A percentile compares a stretch with the other conserved stretches of the same genome.
Conservation (phyloP, 331 rosid species). For the Malus hybrid region DNA sequence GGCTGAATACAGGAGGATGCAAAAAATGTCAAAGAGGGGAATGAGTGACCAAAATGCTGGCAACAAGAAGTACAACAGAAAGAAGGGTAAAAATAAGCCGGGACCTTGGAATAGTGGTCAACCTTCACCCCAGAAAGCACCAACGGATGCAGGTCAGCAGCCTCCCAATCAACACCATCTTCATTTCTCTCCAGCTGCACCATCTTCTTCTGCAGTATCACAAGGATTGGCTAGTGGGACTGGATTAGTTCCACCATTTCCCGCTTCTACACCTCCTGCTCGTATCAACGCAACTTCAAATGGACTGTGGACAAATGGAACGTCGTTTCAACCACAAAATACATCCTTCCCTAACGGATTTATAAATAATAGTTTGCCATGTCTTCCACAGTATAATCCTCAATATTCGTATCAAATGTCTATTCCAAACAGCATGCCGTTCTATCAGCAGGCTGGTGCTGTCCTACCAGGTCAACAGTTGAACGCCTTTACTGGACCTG, state of each 20-base stretch:
- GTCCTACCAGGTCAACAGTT: slow-evolving; percentile 23
- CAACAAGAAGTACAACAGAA: slow-evolving; percentile 36
- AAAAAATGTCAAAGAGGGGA: slow-evolving; percentile 49
- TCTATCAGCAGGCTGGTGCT: slow-evolving; percentile 42
- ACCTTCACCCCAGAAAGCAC: slow-evolving; percentile 16
- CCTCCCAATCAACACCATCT: slow-evolving; percentile 24
- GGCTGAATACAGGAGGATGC: slow-evolving; percentile 63
- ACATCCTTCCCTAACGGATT: slow-evolving; percentile 38
- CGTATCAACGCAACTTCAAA: slow-evolving; percentile 25
- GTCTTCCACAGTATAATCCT: slow-evolving; percentile 38
- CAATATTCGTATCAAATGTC: slow-evolving; percentile 43
- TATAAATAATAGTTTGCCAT: slow-evolving; percentile 39
- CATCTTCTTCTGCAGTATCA: slow-evolving; percentile 29
- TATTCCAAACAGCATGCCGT: slow-evolving; percentile 25
- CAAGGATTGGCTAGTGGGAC: slow-evolving; percentile 31
- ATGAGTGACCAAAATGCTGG: slow-evolving; percentile 37
- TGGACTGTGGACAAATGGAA: slow-evolving; percentile 52
- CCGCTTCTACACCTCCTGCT: slow-evolving; percentile 17
- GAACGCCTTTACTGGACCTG: slow-evolving; percentile 36
- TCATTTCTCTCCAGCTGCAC: slow-evolving; percentile 22
- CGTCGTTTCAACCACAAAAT: slow-evolving; percentile 38
- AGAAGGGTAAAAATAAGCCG: slow-evolving; percentile 20
- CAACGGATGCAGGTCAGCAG: not conserved
- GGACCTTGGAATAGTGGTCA: slow-evolving; percentile 25
- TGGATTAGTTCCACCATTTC: slow-evolving; percentile 35